Base-by-base conservation (phyloP, 2,329 filamentous ascomycete species). In the Cladosporium austrohemisphaericum region DNA sequence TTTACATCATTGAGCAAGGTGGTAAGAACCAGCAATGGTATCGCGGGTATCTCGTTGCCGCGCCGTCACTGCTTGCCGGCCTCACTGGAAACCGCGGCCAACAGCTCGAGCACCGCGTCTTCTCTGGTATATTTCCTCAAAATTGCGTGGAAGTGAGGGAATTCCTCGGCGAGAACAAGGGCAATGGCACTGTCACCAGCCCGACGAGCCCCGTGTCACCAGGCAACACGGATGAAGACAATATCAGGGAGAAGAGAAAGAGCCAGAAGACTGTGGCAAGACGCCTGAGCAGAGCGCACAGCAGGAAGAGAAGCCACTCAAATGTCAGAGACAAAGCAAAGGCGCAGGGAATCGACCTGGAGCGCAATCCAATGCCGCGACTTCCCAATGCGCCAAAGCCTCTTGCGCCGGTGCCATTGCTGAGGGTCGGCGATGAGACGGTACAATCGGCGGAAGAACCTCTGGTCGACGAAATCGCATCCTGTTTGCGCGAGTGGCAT, bases 1-100 rank as follows among this genome's bases (percentile, higher is more conserved):
- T 98, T 57, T 98, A 98, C 73, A 94, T 98, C 58, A 96, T 98
- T 65, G 92, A 97, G 71, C 89, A 97, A 71, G 94, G 92, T 31
- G 86, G 89, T 18, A 71, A 67, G 29, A 83, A 95, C 71, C 88
- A 86, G 62, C 81, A 88, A 67, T 98, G 93, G 94, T 86, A 92
- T 70, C 85, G 93, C 48, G 93, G 93, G 52, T 98, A 98, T 70
- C 79, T 98, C 52, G 86, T 98, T 58, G 90, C 93, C 55, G 92
- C 93, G 45, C 93, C 93, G 16, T 95, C 90, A 60, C 75, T 98
- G 65, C 80, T 98, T 52, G 88, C 93, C 14, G 93, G 92, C 40
- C 74, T 98, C 66, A 97, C 90, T 9, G 92, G 86, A 54, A 83
- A 86, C 61, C 92, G 90, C 67, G 92, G 93, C 40, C 89, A 96